Evolutionary conservation across 1,284 basidiomycete genomes (phyloP).

Genomic region (Cutaneotrichosporon dermatis): DNA sequence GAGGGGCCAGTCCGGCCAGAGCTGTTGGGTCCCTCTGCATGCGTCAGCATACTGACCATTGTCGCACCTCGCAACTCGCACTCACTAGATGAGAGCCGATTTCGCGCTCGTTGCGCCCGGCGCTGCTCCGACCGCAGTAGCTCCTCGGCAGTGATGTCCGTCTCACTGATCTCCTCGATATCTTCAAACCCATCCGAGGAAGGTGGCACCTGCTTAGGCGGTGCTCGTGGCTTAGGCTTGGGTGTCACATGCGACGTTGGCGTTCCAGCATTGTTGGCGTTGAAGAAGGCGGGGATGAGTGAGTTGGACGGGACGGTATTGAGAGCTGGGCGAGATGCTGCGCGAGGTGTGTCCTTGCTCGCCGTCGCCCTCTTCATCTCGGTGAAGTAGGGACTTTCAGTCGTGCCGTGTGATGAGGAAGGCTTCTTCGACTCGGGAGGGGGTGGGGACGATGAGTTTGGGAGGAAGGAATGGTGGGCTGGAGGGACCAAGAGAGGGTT

Average conservation of each 20-base stretch:
- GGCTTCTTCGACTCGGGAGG: not conserved
- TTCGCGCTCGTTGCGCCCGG: not conserved
- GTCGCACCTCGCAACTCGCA: too few species aligned
- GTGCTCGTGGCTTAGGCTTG: not conserved
- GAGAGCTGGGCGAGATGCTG: too few species aligned
- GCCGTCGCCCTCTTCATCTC: too few species aligned
- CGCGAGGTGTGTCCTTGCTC: too few species aligned
- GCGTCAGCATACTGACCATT: not conserved
- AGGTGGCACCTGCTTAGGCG: too few species aligned
- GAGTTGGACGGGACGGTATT: not conserved
- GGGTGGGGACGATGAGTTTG: not conserved
- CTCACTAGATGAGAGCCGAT: not conserved
- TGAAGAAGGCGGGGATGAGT: not conserved
- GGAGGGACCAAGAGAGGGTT: not conserved
- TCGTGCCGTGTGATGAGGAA: too few species aligned
- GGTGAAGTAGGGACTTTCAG: too few species aligned
- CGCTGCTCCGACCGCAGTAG: conserved; percentile 5
- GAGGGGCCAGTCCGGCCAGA: not conserved
- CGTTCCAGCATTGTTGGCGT: too few species aligned
- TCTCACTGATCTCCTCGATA: conserved; percentile 12
- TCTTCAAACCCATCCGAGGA: conserved; percentile 3
- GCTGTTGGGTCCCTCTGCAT: not conserved
- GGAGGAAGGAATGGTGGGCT: not conserved
- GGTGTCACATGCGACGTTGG: not conserved
- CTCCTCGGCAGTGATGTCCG: conserved; percentile 8